Base-by-base conservation (phyloP, 169 alveolate genomes). In the Cryptosporidium ubiquitum region DNA sequence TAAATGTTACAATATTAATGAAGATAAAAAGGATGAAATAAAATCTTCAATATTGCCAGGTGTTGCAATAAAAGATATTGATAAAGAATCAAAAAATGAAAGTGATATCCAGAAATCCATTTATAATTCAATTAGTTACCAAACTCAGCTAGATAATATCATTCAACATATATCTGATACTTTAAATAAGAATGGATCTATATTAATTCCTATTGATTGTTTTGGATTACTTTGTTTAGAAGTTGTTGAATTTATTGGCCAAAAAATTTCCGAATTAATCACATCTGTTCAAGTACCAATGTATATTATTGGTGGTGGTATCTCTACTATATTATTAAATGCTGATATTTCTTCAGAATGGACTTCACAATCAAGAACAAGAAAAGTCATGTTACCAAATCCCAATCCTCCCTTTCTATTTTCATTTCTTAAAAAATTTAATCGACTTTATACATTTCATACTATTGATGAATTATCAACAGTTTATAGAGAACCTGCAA, bases 401-500 rank as follows among this genome's bases (percentile, higher is more conserved):
- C 89, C 89, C 0, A 79, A 44, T n/a, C 75, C 89, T 14, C 89
- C 89, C 14, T 79, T 79, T 39, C 12, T 79, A 64, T 79, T 79
- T 18, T 79, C 89, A 7, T 64, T 61, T 44, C 37, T 79, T 6
- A 79, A 79, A 16, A 61, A 58, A 29, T 79, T 79, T 2, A 79
- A 79, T 29, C 73, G 89, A 3, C 42, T 79, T 18, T 79, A 79
- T 66, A 18, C 49, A 79, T 79, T 79, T 44, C 89, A 79, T 31
- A 66, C 71, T 6, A 31, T 64, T 18, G 64, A 64, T 57, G 89
- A 66, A 40, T 29, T 79, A 37, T 79, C 89, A 26, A 61, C 75
- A n/a, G 89, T 79, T 37, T 79, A 79, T 64, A 60, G 89, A 31
- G 89, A 79, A n/a, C 89, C 89, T 33, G 89, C 79, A 33, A 61